Conservation (phyloP, 371 early-diverging fungal species). For the Syncephalastrum racemosum region DNA sequence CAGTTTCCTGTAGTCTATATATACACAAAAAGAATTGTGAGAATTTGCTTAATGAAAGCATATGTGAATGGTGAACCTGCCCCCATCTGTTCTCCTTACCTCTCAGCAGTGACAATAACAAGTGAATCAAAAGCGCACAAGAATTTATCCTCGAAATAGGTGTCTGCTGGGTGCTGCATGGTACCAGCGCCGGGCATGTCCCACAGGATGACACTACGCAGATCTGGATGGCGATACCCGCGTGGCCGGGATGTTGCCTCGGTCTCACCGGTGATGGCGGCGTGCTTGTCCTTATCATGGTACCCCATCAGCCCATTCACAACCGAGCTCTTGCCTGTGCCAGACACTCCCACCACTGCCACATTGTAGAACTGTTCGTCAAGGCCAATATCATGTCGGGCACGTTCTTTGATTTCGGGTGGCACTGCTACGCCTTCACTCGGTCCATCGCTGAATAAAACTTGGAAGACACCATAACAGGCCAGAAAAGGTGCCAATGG, state of each 20-base stretch:
- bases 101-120: constrained; percentile 45
- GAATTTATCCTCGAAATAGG: constrained; percentile 50
- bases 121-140: constrained; percentile 49
- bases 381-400: constrained; percentile 31
- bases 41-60: constrained; percentile 2
- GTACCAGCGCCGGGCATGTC: constrained; percentile 55
- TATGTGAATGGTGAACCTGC: constrained; percentile 2
- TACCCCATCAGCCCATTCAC: constrained; percentile 49
- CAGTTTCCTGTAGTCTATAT: constrained; percentile 31
- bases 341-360: constrained; percentile 42
- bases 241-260: constrained; percentile 38
- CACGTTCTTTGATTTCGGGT: constrained; percentile 25
- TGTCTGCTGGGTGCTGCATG: constrained; percentile 34
- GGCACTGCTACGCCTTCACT: constrained; percentile 28
- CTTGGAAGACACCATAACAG: constrained; percentile 37
- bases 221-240: constrained; percentile 45
- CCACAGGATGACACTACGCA: constrained; percentile 44
- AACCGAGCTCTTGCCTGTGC: constrained; percentile 51
- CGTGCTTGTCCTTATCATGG: constrained; percentile 29
- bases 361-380: constrained; percentile 46
- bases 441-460: constrained; percentile 42
- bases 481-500: constrained; percentile 50
- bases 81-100: constrained; percentile 25
- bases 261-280: constrained; percentile 42
- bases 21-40: not conserved